These are phyloP conservation scores for Avena eriantha DNA, from an alignment of 176 grass and related monocot species.

Conservation along the genomic window DNA sequence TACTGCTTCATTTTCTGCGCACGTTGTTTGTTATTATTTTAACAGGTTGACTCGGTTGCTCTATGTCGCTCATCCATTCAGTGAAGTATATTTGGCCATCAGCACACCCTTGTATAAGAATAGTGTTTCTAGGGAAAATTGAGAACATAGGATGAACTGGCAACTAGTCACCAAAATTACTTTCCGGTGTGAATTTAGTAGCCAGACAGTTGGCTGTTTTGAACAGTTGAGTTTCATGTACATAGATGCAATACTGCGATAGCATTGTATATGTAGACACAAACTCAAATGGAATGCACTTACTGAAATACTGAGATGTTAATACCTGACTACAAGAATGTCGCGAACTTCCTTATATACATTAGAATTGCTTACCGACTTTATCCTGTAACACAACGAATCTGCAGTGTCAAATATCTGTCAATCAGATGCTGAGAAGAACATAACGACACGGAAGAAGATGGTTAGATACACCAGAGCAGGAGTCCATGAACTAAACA, in stretches of 20 bases:
- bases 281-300: not conserved
- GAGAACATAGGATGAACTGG: not conserved
- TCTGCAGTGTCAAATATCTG: slow-evolving; percentile 43
- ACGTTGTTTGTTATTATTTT: not conserved
- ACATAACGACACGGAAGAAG: not conserved
- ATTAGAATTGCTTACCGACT: slow-evolving; percentile 83
- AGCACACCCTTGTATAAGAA: not conserved
- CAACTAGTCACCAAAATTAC: not conserved
- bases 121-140: not conserved
- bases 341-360: slow-evolving; percentile 4
- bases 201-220: not conserved
- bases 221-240: not conserved
- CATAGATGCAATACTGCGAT: not conserved
- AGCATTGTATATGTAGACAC: not conserved
- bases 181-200: not conserved
- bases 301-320: not conserved
- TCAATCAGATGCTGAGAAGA: slow-evolving; percentile 30
- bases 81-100: not conserved
- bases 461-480: not conserved
- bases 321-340: slow-evolving; percentile 54
- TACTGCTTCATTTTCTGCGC: not conserved
- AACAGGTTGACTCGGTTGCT: slow-evolving; percentile 6
- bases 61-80: not conserved
- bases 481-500: not conserved
- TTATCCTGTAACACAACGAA: slow-evolving; percentile 78